Percentiles rank a stretch among this genome's conserved stretches.
Evolutionary conservation across 2,329 filamentous ascomycete species (phyloP).

Genomic region (Magnaporthiopsis rhizophila): DNA sequence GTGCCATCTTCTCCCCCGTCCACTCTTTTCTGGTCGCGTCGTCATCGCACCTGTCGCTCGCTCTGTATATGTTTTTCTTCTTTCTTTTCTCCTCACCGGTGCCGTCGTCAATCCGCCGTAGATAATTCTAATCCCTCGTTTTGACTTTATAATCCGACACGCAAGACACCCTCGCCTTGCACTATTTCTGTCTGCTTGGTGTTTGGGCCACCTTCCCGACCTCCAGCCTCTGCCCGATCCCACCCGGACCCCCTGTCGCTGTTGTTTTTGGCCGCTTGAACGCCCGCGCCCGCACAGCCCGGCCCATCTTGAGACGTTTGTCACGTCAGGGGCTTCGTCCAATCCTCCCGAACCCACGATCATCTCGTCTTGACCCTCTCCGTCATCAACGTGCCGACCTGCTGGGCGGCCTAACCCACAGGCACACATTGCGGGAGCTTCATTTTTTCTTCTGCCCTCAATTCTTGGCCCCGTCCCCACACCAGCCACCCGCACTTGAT

Average conservation of each 20-base stretch:
- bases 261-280: not conserved
- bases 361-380: not conserved
- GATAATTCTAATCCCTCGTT: not conserved
- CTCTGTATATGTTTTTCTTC: not conserved
- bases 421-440: too few relatives aligned
- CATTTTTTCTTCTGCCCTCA: too few relatives aligned
- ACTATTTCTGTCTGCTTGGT: not conserved
- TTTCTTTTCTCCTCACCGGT: too few relatives aligned
- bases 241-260: not conserved
- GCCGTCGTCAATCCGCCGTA: not conserved
- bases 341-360: not conserved
- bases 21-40: not conserved
- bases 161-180: not conserved
- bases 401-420: not conserved
- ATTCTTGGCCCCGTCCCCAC: not conserved
- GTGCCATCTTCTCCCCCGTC: not conserved
- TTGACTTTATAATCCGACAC: not conserved
- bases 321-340: slow-evolving; percentile 2
- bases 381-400: not conserved
- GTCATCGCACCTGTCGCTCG: not conserved
- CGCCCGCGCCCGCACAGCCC: not conserved
- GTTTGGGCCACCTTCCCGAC: not conserved
- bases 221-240: not conserved
- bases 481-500: not conserved
- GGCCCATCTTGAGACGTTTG: slow-evolving; percentile 1